Evolutionary conservation across 208 protist genomes (phyloP), one percentile per base, ranked within the genome.

Genomic region (Wallacemonas sp.): DNA sequence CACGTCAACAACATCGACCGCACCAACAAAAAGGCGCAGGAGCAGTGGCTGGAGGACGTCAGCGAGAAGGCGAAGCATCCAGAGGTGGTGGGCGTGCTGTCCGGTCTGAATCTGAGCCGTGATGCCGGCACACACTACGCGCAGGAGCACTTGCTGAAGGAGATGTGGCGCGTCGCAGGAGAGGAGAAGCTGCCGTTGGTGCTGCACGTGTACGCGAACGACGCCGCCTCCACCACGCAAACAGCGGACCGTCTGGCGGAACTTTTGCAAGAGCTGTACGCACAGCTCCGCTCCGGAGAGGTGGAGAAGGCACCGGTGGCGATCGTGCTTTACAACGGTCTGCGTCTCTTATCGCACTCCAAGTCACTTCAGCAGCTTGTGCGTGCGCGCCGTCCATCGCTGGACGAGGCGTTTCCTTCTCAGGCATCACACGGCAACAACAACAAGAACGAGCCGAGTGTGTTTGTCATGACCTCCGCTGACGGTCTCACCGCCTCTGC

Each of bases 1-100:
- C 90, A 95, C 61, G 74, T 83, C 17, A 88, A 95, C 72, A 95
- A 83, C 64, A 83, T 93, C 33, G 81, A 92, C 39, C 76, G 90
- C 44, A 87, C 75, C 29, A 83, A 93, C 65, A 80, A 78, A 56
- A 78, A 80, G 29, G 56, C 76, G 38, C 85, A 89, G 29, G 73
- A 85, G 44, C 76, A 81, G 74, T 93, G 87, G 86, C 63, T 95
- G 30, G 78, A 78, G 24, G 78, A 80, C 24, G 55, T 91, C 23
- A 39, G 64, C 34, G 33, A 47, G 33, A 67, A 76, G 65, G 82
- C 65, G 17, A 76, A 81, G 66, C 48, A 88, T 33, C 43, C 60
- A 5, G 76, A 83, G 8, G 81, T 90, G 23, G 34, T 95, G 9
- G 90, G 82, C 9, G 56, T 95, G 19, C 71, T 95, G 11, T 85